These are phyloP conservation scores for Metschnikowia aberdeeniae DNA, from an alignment of 805 yeast genomes.

Conservation along the genomic window DNA sequence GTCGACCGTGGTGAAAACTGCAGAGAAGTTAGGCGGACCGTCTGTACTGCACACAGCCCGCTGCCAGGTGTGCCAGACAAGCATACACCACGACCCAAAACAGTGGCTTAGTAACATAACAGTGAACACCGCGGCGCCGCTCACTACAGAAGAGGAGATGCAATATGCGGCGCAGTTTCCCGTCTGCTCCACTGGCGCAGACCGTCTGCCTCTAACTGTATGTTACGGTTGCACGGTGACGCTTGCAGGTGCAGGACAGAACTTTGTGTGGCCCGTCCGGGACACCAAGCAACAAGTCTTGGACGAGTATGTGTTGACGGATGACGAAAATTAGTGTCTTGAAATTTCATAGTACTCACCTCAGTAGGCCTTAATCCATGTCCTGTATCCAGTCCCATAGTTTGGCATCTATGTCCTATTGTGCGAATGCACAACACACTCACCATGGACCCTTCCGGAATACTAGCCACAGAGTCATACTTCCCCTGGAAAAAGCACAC, in stretches of 20 bases:
- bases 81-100: conserved; percentile 54
- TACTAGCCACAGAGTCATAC: conserved; percentile 2
- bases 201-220: conserved; percentile 27
- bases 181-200: not conserved
- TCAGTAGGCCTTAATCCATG: not conserved
- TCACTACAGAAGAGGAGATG: conserved; percentile 38
- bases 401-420: not conserved
- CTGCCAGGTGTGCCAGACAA: conserved; percentile 57
- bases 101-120: conserved; percentile 70
- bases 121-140: conserved; percentile 50
- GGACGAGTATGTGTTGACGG: conserved; percentile 46
- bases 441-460: conserved; percentile 6
- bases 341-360: not conserved
- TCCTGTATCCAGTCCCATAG: not conserved
- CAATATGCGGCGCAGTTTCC: conserved; percentile 23
- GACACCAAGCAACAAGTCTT: conserved; percentile 33
- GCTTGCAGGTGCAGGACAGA: conserved; percentile 39
- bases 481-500: conserved; percentile 10
- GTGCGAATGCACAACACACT: not conserved
- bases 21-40: conserved; percentile 65
- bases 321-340: conserved; percentile 17
- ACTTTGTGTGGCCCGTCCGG: conserved; percentile 35
- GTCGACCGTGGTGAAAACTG: conserved; percentile 88
- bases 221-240: conserved; percentile 79
- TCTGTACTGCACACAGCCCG: conserved; percentile 16